Percentiles rank a stretch among this genome's conserved stretches.
Evolutionary conservation across 2,329 filamentous ascomycete genomes (phyloP).

Genomic region (Penicillium sp.): DNA sequence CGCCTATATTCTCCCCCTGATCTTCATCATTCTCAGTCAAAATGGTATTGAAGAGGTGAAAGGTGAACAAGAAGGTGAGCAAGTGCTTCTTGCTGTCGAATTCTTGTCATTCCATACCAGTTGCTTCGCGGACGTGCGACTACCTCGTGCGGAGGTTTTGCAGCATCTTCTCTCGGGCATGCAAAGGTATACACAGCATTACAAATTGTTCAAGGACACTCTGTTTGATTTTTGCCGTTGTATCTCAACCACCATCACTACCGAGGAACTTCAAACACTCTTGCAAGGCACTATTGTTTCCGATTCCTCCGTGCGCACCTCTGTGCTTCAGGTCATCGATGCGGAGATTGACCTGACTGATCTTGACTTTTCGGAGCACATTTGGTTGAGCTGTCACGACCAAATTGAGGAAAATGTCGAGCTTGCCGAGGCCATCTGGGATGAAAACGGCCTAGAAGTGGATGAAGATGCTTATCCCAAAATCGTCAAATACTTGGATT

Average conservation of each 20-base stretch:
- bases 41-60: slow-evolving; percentile 63
- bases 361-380: slow-evolving; percentile 75
- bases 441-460: slow-evolving; percentile 76
- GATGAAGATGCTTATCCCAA: slow-evolving; percentile 58
- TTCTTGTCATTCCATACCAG: slow-evolving; percentile 84
- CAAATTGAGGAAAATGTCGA: slow-evolving; percentile 81
- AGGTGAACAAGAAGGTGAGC: slow-evolving; percentile 76
- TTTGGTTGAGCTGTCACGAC: slow-evolving; percentile 91
- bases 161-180: slow-evolving; percentile 70
- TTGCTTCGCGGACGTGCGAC: slow-evolving; percentile 63
- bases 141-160: slow-evolving; percentile 71
- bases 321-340: slow-evolving; percentile 82
- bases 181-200: slow-evolving; percentile 86
- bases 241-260: slow-evolving; percentile 71
- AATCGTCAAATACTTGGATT: slow-evolving; percentile 73
- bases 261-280: slow-evolving; percentile 68
- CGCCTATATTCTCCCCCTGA: slow-evolving; percentile 76
- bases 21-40: slow-evolving; percentile 70
- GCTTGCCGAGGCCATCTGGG: slow-evolving; percentile 84
- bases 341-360: slow-evolving; percentile 89
- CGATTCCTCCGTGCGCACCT: slow-evolving; percentile 71
- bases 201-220: slow-evolving; percentile 90
- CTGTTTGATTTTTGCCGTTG: slow-evolving; percentile 79
- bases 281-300: slow-evolving; percentile 72
- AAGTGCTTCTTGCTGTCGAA: slow-evolving; percentile 82